Conservation (phyloP, 2,329 filamentous ascomycete species). For the Fusarium sp. region DNA sequence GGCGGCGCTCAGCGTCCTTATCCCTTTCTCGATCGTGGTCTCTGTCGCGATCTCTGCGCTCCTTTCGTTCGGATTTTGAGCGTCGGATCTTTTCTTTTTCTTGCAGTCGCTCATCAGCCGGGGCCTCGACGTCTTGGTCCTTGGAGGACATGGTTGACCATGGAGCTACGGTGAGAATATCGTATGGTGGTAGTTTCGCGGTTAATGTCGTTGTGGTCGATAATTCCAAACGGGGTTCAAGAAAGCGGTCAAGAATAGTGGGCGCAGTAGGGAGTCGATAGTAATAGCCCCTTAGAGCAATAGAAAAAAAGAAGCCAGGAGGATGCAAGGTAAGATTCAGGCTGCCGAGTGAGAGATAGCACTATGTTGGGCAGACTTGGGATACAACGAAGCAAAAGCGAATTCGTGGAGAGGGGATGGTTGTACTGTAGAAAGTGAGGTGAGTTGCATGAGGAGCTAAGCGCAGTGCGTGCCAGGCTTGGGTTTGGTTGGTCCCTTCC, state of each 20-base stretch:
- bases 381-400: constrained; percentile 18
- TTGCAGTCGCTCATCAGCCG: constrained; percentile 51
- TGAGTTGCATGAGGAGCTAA: constrained; percentile 28
- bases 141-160: constrained; percentile 55
- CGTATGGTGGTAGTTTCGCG: constrained; percentile 13
- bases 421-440: constrained; percentile 32
- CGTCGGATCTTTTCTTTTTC: constrained; percentile 56
- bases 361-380: constrained; percentile 15
- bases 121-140: constrained; percentile 55
- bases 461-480: constrained; percentile 37
- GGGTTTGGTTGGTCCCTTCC: constrained; percentile 30
- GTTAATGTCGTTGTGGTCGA: constrained; percentile 20
- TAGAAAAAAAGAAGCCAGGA: background rate
- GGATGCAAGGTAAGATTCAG: constrained; percentile 14
- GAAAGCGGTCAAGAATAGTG: constrained; percentile 31
- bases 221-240: constrained; percentile 24
- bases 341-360: constrained; percentile 6
- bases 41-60: constrained; percentile 50
- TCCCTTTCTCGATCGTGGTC: constrained; percentile 50
- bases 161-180: constrained; percentile 30
- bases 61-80: constrained; percentile 55
- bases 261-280: constrained; percentile 11
- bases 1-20: constrained; percentile 50
- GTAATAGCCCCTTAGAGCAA: constrained; percentile 1
- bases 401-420: constrained; percentile 37